Evolutionary conservation across 306 rosid genomes (phyloP).

Genomic region (Medicago lupulina): DNA sequence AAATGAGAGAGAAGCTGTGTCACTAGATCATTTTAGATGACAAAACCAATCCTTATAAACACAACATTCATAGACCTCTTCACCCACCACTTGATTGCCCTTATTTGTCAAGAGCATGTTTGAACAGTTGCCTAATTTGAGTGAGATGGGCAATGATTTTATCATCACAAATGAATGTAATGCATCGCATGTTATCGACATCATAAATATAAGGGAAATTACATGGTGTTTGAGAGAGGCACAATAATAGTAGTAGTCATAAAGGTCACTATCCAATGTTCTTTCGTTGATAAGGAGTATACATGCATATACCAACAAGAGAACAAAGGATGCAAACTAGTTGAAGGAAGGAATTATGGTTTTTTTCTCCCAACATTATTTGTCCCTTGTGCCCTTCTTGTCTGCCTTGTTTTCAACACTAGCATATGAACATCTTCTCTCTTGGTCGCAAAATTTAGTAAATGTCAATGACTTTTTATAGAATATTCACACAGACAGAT

Average conservation of each 20-base stretch:
- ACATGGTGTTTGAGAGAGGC: conserved; percentile 1
- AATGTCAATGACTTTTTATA: conserved; percentile 16
- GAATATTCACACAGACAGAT: conserved; percentile 6
- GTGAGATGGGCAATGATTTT: not conserved
- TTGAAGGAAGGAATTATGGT: conserved; percentile 41
- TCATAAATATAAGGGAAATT: conserved; percentile 20
- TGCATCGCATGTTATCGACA: conserved; percentile 43
- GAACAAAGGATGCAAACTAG: conserved; percentile 43
- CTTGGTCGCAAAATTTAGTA: conserved; percentile 20
- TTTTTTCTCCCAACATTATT: conserved; percentile 44
- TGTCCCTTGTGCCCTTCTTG: conserved; percentile 57
- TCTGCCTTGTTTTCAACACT: conserved; percentile 43
- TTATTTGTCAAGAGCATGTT: conserved; percentile 40
- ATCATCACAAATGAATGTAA: conserved; percentile 31
- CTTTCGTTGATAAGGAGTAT: conserved; percentile 39
- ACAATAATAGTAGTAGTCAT: conserved; percentile 6
- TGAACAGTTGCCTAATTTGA: conserved; percentile 28
- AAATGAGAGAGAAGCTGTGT: too few relatives aligned
- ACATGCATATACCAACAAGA: conserved; percentile 21
- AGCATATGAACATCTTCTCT: conserved; percentile 24
- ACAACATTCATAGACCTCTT: too few relatives aligned
- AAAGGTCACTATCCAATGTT: conserved; percentile 40
- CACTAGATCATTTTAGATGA: too few relatives aligned
- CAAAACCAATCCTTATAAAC: too few relatives aligned
- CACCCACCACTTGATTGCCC: conserved; percentile 23